Evolutionary conservation across 1,139 yeast species (phyloP).

Genomic region (Diutina catenulata): DNA sequence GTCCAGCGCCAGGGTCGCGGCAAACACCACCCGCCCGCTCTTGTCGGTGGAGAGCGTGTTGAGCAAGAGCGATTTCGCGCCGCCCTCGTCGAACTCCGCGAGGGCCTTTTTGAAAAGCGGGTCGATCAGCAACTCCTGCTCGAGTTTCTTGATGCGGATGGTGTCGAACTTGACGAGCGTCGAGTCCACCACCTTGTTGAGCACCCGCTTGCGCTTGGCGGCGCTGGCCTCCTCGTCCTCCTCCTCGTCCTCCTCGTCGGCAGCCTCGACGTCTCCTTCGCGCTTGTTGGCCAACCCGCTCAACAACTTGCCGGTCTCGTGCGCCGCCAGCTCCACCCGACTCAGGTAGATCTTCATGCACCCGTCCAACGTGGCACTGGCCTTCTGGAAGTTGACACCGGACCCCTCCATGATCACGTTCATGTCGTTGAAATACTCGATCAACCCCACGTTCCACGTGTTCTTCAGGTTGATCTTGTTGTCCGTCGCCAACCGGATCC

Average conservation of each 20-base stretch:
- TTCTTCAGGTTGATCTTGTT: slow-evolving; percentile 62
- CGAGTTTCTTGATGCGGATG: slow-evolving; percentile 57
- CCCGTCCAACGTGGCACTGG: slow-evolving; percentile 74
- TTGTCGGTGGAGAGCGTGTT: slow-evolving; percentile 55
- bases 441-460: slow-evolving; percentile 46
- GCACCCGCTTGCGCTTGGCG: slow-evolving; percentile 20
- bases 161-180: slow-evolving; percentile 44
- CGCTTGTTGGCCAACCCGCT: slow-evolving; percentile 45
- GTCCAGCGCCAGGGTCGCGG: slow-evolving; percentile 28
- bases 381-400: slow-evolving; percentile 56
- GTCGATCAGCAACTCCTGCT: slow-evolving; percentile 70
- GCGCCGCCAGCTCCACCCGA: slow-evolving; percentile 84
- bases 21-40: slow-evolving; percentile 54
- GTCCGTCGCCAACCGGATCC: slow-evolving; percentile 86
- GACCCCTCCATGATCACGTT: slow-evolving; percentile 45
- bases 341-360: slow-evolving; percentile 78
- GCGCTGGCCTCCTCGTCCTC: slow-evolving; percentile 11
- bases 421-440: slow-evolving; percentile 74
- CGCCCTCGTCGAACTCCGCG: slow-evolving; percentile 93
- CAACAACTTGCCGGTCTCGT: slow-evolving; percentile 76
- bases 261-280: slow-evolving; percentile 14
- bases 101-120: slow-evolving; percentile 83
- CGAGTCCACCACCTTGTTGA: slow-evolving; percentile 30
- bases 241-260: slow-evolving; percentile 12
- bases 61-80: slow-evolving; percentile 72